phyloP scores from a whole-genome alignment of 2,329 filamentous ascomycete genomes.

The Fusarium cyanostomum region DNA sequence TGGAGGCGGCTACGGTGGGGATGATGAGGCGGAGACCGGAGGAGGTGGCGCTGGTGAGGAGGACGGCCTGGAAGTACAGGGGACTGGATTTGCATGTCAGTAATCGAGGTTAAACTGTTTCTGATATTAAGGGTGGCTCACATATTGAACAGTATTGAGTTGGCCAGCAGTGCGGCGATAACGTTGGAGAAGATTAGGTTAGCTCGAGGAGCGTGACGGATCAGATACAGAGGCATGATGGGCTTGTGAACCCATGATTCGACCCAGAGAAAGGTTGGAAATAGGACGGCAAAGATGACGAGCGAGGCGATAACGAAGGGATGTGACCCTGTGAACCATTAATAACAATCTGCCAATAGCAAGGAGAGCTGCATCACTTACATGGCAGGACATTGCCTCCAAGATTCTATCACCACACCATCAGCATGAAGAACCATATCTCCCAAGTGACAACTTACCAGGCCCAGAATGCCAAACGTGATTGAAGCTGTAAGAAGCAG shows the following conservation, averaged over 20 bases:
- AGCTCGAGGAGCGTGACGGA: constrained; percentile 60
- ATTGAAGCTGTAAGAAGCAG: constrained; percentile 61
- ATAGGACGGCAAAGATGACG: constrained; percentile 56
- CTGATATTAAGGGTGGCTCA: constrained; percentile 43
- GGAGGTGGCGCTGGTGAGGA: constrained; percentile 72
- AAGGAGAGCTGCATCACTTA: constrained; percentile 44
- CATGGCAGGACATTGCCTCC: constrained; percentile 72
- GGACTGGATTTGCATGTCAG: constrained; percentile 56
- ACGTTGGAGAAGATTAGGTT: constrained; percentile 68
- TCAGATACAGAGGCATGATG: constrained; percentile 67
- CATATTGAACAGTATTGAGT: constrained; percentile 69
- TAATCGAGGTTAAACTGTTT: not conserved
- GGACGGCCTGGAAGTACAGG: constrained; percentile 80
- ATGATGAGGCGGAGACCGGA: constrained; percentile 78
- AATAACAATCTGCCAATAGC: not conserved
- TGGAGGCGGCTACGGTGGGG: constrained; percentile 66
- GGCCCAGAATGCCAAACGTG: constrained; percentile 66
- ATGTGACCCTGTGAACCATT: constrained; percentile 60
- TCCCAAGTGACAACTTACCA: constrained; percentile 53
- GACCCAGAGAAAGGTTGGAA: constrained; percentile 61
- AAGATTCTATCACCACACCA: constrained; percentile 55
- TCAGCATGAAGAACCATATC: not conserved
- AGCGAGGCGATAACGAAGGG: constrained; percentile 65
- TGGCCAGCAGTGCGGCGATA: constrained; percentile 60
- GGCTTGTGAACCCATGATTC: constrained; percentile 62